Conservation (phyloP, 768 basidiomycete species). For the Termitomyces heimii region DNA sequence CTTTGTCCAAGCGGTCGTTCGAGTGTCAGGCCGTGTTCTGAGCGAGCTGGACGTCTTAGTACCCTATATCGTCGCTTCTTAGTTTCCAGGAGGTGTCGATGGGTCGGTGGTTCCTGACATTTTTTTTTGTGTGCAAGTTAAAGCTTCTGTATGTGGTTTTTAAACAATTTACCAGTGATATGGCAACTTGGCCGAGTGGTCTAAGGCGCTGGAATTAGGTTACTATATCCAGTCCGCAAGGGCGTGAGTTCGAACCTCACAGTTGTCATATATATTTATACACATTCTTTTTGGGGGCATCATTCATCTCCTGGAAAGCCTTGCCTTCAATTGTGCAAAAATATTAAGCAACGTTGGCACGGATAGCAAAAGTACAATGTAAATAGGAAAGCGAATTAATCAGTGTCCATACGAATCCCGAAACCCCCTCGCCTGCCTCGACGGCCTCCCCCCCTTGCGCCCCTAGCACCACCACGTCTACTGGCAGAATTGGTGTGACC, state of each 20-base stretch:
- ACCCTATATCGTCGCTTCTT: conserved; percentile 60
- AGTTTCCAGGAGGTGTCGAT: conserved; percentile 39
- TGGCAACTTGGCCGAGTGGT: conserved; percentile 56
- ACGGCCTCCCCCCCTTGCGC: conserved; percentile 31
- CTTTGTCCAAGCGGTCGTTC: conserved; percentile 60
- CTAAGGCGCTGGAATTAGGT: conserved; percentile 56
- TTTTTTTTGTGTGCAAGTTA: neutral
- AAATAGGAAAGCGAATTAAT: conserved; percentile 25
- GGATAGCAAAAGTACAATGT: neutral
- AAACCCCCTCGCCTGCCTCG: conserved; percentile 30
- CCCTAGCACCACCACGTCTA: conserved; percentile 29
- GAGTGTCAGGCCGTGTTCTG: conserved; percentile 88
- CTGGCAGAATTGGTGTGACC: conserved; percentile 20
- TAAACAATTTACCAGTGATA: rapidly evolving
- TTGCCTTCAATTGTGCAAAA: too few relatives aligned
- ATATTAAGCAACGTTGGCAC: neutral
- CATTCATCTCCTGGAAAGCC: too few relatives aligned
- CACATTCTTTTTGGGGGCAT: too few relatives aligned
- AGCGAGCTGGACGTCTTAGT: conserved; percentile 73
- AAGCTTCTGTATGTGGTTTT: neutral
- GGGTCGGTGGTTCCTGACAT: conserved; percentile 77
- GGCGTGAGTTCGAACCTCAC: conserved; percentile 5
- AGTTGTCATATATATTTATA: neutral
- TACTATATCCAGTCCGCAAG: conserved; percentile 1
- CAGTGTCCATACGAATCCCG: conserved; percentile 47